phyloP scores from a whole-genome alignment of 805 yeast species.

The Ogataea thermomethanolica region DNA sequence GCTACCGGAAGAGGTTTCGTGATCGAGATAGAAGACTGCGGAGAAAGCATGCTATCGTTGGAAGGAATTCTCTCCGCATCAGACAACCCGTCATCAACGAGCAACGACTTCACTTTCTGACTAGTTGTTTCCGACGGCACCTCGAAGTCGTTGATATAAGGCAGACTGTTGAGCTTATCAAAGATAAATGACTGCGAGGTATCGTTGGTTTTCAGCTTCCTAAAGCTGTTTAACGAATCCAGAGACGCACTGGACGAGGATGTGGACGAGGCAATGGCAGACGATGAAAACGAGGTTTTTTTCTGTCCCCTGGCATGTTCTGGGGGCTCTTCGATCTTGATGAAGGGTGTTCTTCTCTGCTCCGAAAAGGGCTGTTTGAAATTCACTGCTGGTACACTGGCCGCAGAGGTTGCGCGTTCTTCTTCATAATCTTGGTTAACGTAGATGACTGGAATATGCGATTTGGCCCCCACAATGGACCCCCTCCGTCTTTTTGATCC shows the following conservation, averaged over 20 bases:
- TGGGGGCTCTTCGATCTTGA: constrained; percentile 12
- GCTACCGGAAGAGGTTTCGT: constrained; percentile 5
- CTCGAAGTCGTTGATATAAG: constrained; percentile 22
- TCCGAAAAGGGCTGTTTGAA: constrained; percentile 23
- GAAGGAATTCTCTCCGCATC: constrained; percentile 8
- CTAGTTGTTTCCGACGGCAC: constrained; percentile 10
- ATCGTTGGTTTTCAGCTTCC: constrained; percentile 21
- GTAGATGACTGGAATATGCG: constrained; percentile 28
- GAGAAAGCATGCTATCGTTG: constrained; percentile 10
- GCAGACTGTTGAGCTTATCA: constrained; percentile 27
- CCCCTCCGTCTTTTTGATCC: constrained; percentile 25
- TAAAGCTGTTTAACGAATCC: constrained; percentile 16
- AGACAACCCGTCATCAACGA: constrained; percentile 19
- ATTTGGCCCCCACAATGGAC: constrained; percentile 26
- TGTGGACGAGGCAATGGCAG: constrained; percentile 13
- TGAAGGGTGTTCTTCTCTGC: constrained; percentile 15
- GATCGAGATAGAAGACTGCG: constrained; percentile 4
- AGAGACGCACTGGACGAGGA: constrained; percentile 16
- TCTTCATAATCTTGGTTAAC: constrained; percentile 17
- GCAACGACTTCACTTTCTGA: constrained; percentile 22
- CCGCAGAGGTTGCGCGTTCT: constrained; percentile 9
- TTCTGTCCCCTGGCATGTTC: constrained; percentile 4
- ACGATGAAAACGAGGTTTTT: constrained; percentile 9
- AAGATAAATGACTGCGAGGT: constrained; percentile 19
- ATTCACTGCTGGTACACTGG: constrained; percentile 19